Conservation (phyloP, 305 asterid genomes). For the Solanum hybrid region DNA sequence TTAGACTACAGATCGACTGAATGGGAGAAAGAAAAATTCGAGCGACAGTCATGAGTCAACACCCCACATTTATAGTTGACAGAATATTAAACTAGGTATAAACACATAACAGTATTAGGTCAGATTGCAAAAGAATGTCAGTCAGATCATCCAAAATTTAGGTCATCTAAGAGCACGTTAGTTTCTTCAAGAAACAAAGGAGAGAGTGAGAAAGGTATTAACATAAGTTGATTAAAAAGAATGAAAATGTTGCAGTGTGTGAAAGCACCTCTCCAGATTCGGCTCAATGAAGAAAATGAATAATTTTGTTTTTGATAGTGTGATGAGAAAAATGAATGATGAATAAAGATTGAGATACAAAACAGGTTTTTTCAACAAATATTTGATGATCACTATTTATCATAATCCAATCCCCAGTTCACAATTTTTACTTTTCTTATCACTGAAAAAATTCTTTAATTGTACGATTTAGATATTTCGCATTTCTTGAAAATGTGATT, state of each 20-base stretch:
- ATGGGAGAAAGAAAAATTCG: not conserved
- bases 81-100: not conserved
- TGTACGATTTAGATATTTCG: not conserved
- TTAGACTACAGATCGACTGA: not conserved
- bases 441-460: not conserved
- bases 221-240: not conserved
- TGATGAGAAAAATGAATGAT: not conserved
- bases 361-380: not conserved
- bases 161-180: not conserved
- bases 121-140: not conserved
- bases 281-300: not conserved
- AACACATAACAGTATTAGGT: not conserved
- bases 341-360: not conserved
- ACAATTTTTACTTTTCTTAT: not conserved
- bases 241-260: not conserved
- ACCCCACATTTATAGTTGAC: not conserved
- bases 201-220: not conserved
- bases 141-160: not conserved
- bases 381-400: not conserved
- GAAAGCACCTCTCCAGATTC: not conserved
- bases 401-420: not conserved
- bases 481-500: not conserved
- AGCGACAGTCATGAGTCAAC: not conserved
- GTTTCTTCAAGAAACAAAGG: not conserved
- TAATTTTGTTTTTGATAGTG: not conserved